Base-by-base conservation (phyloP, 768 basidiomycete species). In the Leccinum disarticulatum region DNA sequence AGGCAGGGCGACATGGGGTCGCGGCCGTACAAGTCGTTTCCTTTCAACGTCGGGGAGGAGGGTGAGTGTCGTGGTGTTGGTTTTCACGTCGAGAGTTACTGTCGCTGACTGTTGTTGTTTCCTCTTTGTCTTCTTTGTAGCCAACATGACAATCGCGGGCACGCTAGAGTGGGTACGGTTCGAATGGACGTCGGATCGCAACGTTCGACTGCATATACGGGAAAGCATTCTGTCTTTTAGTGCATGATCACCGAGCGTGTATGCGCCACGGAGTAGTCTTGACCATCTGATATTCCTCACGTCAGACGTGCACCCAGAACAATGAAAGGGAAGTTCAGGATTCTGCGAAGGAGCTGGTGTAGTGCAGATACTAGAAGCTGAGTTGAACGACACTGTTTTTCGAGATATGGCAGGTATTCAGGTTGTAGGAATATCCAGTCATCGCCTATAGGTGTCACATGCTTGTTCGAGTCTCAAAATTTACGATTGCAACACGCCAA, bases 181-280 rank as follows among this genome's bases (percentile, higher is more conserved):
- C 56, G 90, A 93, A 57, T 98, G 96, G 96, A 76, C 85, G 0
- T 85, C 85, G 0, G 89, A 92, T 56, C 83, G 95, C 11, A 93
- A 85, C 58, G 94, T 95, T 14, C 85, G 86, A 62, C 77, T 98
- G 19, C 86, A 81, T 61, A 94, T 98, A 63, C 83, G 89, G 3
- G 90, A 94, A 51, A 91, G 83, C 64, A 83, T 85, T 11, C 74
- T 98, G 64, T 92, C 93, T 3, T 97, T 98, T 72, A 92, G 89
- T 65, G 94, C 93, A 43, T 87, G 64, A 77, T 11, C n/a, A 52
- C 15, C 30, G 22, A 25, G 17, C 5, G 9, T 30, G 49, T 15
- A 9, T 28, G 25, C 15, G 15, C 11, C 7, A 28, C 9, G 9
- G n/a, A 19, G 41, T n/a, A 19, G 41, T 43, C 17, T n/a, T 15